Evolutionary conservation across 495 filamentous ascomycete species (phyloP), one percentile per base, ranked within the genome.

Genomic region (Bacidia gigantensis): DNA sequence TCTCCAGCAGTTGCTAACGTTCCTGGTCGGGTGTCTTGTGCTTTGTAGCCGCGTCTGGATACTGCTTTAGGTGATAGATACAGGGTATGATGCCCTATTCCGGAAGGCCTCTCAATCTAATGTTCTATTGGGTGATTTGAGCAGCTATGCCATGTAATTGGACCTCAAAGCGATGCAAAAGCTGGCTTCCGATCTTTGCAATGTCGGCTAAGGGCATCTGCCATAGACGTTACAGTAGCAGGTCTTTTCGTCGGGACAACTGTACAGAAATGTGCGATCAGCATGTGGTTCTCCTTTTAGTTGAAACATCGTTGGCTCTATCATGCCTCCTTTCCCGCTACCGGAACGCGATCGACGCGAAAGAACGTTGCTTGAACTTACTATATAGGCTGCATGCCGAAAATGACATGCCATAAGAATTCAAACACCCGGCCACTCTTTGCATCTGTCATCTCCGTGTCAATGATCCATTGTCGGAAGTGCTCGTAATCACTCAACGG

Each of bases 351-450:
- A 46, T 24, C 14, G 23, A 18, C 14, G 21, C 21, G 1, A 35
- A 49, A 12, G 46, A 29, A 26, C 12, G 25, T n/a, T 51, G 41
- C 17, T 25, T 3, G 9, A 41, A 61, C 70, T 60, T 60, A 73
- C 68, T 70, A 72, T 9, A 81, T 68, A 12, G 76, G 63, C 14
- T 72, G 64, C 59, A 65, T 70, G 35, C 70, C 73, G 59, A 78
- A 78, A 41, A 77, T 71, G 39, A 77, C 72, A 59, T 78, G 74
- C 74, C 74, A 78, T 2, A 63, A 62, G 60, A 73, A 78, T 60
- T 77, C 73, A 64, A 78, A 67, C 17, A 78, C 66, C 10, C 67
- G 65, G 20, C 67, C 65, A 46, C 66, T 71, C 29, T 69, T 64
- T 25, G 67, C 65, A 56, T 77, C 72, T 7, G 66, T 57, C 58